phyloP scores from a whole-genome alignment of 306 rosid genomes.

The Ammopiptanthus mongolicus region DNA sequence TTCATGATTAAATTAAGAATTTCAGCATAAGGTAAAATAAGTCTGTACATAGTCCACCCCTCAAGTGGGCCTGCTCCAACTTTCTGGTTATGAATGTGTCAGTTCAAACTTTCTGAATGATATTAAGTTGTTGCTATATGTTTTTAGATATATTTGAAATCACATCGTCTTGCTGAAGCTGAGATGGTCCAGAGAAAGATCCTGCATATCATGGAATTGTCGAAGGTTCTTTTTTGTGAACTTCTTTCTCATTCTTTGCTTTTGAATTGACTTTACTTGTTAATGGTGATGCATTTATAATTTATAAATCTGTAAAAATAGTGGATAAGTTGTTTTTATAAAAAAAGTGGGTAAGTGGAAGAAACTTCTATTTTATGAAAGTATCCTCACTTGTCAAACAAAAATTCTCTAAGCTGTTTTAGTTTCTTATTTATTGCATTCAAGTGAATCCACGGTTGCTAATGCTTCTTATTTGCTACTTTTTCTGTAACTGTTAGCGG shows the following conservation, averaged over 20 bases:
- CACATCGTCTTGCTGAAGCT: constrained; percentile 57
- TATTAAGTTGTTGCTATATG: constrained; percentile 17
- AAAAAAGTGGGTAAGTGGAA: not conserved
- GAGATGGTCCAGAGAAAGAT: constrained; percentile 79
- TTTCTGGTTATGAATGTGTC: constrained; percentile 5
- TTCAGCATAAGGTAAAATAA: not conserved
- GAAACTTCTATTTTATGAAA: constrained; percentile 2
- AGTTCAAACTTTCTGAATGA: not conserved
- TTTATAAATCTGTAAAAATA: not conserved
- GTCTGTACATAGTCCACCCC: not conserved
- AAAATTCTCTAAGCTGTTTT: not conserved
- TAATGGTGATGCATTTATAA: not conserved
- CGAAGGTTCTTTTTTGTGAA: constrained; percentile 49
- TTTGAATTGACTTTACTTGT: not conserved
- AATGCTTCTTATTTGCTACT: not conserved
- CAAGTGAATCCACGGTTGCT: not conserved
- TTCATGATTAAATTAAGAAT: not conserved
- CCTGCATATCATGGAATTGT: constrained; percentile 70
- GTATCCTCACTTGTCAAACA: not conserved
- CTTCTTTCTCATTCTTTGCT: constrained; percentile 4
- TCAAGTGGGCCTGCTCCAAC: not conserved
- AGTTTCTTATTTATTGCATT: not conserved
- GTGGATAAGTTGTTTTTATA: not conserved
- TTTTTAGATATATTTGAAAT: constrained; percentile 60
- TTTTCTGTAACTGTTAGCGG: not conserved